Percentiles rank a stretch among this genome's conserved stretches.
Conservation (phyloP, 768 basidiomycete species). For the Fomitopsis serialis region DNA sequence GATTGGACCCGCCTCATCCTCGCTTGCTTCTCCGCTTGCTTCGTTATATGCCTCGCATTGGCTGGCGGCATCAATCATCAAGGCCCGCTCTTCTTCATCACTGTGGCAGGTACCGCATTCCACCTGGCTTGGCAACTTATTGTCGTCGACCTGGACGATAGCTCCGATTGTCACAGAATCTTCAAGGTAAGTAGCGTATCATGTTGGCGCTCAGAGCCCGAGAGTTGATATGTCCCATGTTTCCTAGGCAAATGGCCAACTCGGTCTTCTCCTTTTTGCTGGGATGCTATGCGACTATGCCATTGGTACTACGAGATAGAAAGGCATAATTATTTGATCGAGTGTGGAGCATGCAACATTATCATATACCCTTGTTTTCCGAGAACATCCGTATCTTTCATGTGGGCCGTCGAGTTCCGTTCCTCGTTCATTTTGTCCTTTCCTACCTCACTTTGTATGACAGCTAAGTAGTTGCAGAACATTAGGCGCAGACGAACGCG, state of each 20-base stretch:
- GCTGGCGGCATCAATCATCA: slow-evolving; percentile 51
- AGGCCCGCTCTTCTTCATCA: slow-evolving; percentile 41
- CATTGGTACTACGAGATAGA: too few species aligned
- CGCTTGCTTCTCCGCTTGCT: slow-evolving; percentile 42
- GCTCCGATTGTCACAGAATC: slow-evolving; percentile 44
- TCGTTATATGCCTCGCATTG: slow-evolving; percentile 45
- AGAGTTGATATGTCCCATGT: too few species aligned
- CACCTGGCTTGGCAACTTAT: slow-evolving; percentile 45
- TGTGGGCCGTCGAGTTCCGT: too few species aligned
- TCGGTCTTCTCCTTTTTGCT: slow-evolving; percentile 5
- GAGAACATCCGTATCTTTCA: too few species aligned
- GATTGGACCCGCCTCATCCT: slow-evolving; percentile 53
- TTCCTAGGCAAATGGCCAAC: slow-evolving; percentile 16
- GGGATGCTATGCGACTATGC: slow-evolving; percentile 8
- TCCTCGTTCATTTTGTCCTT: too few species aligned
- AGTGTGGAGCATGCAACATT: too few species aligned
- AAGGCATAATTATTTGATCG: too few species aligned
- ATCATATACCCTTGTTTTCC: too few species aligned
- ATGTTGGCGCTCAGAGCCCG: too few species aligned
- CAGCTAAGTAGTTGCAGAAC: too few species aligned
- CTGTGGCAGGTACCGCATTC: slow-evolving; percentile 38
- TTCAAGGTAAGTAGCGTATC: slow-evolving; percentile 16
- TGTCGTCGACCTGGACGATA: slow-evolving; percentile 37
- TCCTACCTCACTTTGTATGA: too few species aligned
- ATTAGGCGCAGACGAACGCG: too few species aligned